Evolutionary conservation across 2,329 filamentous ascomycete species (phyloP), one percentile per base, ranked within the genome.

Genomic region (Didymella pomorum): DNA sequence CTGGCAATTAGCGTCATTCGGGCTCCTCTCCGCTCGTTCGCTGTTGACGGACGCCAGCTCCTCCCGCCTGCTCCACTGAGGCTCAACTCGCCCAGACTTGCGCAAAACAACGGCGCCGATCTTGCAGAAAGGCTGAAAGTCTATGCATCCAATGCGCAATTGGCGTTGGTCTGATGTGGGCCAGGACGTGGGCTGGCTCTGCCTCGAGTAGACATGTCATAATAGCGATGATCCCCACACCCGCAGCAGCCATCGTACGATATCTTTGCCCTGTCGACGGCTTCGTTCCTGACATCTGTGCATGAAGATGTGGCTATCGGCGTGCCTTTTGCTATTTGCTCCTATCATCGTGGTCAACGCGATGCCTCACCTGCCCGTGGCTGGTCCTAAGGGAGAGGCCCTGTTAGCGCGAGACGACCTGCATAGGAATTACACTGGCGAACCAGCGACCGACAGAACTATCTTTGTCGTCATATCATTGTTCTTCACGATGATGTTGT

Each of bases 401-500:
- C 58, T 55, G 33, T 11, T 16, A 20, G 33, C 9, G 35, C 48
- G 43, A 37, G 44, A 48, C 28, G 45, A 55, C 37, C 12, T n/a
- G 11, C 43, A 31, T n/a, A 23, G 25, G 26, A 48, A 28, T 11
- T 55, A 55, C 20, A 44, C 43, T 37, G 59, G 60, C 16, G 62
- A 64, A 45, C 52, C 33, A 9, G 53, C 62, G 10, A 42, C 18
- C 4, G 59, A 59, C 28, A 53, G 62, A 9, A 62, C 56, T 4
- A 51, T 62, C 16, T 58, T 50, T 25, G 50, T 52, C 11, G 31
- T 56, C 20, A 14, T 64, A 42, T 58, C 60, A 10, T n/a, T 64
- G n/a, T 50, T 58, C 23, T 58, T 48, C n/a, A 60, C 57, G 31
- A 60, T 64, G 49, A 14, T 60, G 12, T 23, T 64, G 10, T 62